Evolutionary conservation across 495 filamentous ascomycete species (phyloP).

Genomic region (Trichoderma orchidacearum): DNA sequence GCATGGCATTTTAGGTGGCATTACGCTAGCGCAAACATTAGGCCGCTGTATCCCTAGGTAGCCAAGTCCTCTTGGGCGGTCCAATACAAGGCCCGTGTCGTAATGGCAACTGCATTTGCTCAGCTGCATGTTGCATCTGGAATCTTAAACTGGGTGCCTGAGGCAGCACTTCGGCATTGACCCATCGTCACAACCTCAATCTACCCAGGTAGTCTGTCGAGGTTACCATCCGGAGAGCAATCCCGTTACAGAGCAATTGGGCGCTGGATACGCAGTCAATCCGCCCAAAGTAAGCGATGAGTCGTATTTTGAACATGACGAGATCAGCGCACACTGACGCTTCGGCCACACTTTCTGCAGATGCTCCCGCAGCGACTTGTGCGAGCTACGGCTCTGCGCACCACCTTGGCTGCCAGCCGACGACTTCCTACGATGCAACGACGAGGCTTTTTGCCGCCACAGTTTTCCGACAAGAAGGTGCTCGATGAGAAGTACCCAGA

Average conservation of each 20-base stretch:
- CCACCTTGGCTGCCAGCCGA: conserved; percentile 26
- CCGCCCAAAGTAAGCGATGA: neutral
- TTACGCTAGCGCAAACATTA: neutral
- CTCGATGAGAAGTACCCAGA: conserved; percentile 38
- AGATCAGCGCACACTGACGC: neutral
- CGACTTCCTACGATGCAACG: conserved; percentile 34
- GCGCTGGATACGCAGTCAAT: neutral
- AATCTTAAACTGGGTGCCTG: neutral
- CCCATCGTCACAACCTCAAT: neutral
- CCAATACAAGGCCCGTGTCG: neutral
- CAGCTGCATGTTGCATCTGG: neutral
- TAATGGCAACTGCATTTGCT: neutral
- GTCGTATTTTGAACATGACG: neutral
- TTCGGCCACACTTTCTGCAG: conserved; percentile 15
- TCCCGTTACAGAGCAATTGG: neutral
- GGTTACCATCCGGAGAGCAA: neutral
- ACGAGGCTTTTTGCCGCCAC: conserved; percentile 32
- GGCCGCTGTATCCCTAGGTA: neutral
- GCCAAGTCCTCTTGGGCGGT: neutral
- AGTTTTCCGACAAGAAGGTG: conserved; percentile 19
- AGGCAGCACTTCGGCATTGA: neutral
- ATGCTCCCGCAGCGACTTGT: conserved; percentile 55
- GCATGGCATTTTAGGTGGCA: neutral
- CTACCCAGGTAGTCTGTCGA: neutral
- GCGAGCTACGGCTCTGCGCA: conserved; percentile 38